Evolutionary conservation across 441 rosid species (phyloP), one percentile per base, ranked within the genome.

Genomic region (Kokia cookei): DNA sequence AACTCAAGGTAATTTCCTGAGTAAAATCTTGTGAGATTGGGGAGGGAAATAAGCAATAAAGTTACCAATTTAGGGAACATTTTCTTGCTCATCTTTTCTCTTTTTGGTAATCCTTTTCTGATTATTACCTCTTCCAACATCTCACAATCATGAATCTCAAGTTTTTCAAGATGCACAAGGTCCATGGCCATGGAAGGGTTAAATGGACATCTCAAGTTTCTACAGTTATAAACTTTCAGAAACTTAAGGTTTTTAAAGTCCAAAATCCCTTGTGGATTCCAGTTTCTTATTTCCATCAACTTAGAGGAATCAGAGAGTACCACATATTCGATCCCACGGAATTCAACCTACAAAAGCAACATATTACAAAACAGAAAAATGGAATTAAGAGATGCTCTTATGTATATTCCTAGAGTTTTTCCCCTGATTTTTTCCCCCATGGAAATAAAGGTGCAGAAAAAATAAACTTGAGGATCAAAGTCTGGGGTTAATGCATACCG

Each of bases 21-120:
- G 62, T 62, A 69, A 55, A 69, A 69, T 12, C 32, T 69, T 69
- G 32, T 54, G 62, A 69, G 63, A 35, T 69, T 69, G 12, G 73
- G 63, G 8, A 69, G 63, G 47, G 32, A n/a, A 53, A 19, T 37
- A 55, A 69, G 29, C 50, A 55, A 6, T 22, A 69, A 69, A 17
- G 13, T 17, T n/a, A 11, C 35, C 32, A 69, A 63, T 54, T 69
- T 69, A 69, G 73, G 73, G 62, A 69, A 69, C 63, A 69, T 19
- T 22, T 53, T 35, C 63, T 69, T 54, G 17, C 73, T 55, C 73
- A 54, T 69, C 35, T 48, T 69, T 54, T 54, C 61, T 19, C 13
- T 37, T 54, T 35, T 55, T 19, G 73, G n/a, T 19, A 69, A 54
- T 13, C 73, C 63, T 19, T 54, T 3, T 12, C 35, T 69, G 22